Evolutionary conservation across 495 filamentous ascomycete genomes (phyloP).

Genomic region (Aspergillus heteromorphus): DNA sequence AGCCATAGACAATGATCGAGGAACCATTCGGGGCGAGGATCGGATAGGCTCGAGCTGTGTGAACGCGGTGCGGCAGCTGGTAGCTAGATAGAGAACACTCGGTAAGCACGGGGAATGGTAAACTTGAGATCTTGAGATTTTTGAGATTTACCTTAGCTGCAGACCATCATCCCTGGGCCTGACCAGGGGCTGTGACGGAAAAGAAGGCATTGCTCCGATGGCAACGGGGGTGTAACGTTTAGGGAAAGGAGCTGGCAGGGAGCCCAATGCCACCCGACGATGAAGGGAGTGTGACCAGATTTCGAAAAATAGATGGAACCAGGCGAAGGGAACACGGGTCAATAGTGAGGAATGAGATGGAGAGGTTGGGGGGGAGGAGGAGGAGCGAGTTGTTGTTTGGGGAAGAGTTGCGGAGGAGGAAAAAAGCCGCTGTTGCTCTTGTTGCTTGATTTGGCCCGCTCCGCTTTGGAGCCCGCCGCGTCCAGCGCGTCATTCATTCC

Average conservation of each 20-base stretch:
- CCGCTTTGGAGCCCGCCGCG: no score
- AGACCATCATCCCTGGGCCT: constrained; percentile 39
- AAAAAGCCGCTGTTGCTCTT: constrained; percentile 16
- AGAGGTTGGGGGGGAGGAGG: not conserved
- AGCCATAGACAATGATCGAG: constrained; percentile 74
- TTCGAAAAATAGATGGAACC: not conserved
- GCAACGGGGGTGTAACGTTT: not conserved
- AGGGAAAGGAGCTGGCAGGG: not conserved
- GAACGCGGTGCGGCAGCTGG: constrained; percentile 65
- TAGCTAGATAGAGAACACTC: constrained; percentile 50
- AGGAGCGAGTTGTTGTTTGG: not conserved
- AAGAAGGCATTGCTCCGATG: constrained; percentile 30
- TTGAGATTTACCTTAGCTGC: constrained; percentile 46
- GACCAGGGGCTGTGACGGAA: constrained; percentile 35
- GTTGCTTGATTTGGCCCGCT: constrained; percentile 3
- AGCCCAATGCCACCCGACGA: not conserved
- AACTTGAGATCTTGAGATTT: no score
- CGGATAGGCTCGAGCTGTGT: constrained; percentile 71
- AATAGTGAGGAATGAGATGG: not conserved
- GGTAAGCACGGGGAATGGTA: constrained; percentile 2
- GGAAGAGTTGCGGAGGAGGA: constrained; percentile 9
- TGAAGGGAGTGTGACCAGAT: not conserved
- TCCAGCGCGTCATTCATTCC: constrained; percentile 17
- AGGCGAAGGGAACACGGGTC: not conserved
- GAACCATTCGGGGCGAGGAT: constrained; percentile 76